These are phyloP conservation scores for Lactuca sativa DNA, from an alignment of 129 eudicot species.

Conservation along the genomic window DNA sequence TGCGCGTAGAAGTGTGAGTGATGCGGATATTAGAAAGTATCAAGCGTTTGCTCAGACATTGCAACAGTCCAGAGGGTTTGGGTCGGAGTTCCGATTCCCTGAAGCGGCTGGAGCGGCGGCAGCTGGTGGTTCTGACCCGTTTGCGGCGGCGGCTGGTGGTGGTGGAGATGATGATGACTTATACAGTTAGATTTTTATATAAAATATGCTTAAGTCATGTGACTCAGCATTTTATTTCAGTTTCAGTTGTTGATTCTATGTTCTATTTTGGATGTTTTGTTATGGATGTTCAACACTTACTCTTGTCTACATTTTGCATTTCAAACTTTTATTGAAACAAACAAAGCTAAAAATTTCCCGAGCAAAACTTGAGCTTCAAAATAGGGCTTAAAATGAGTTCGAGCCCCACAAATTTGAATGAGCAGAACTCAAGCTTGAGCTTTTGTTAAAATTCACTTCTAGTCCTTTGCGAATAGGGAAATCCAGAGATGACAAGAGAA, in stretches of 20 bases:
- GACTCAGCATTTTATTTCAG: not conserved
- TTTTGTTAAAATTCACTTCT: too few species aligned
- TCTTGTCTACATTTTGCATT: slow-evolving; percentile 4
- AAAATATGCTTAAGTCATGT: slow-evolving; percentile 12
- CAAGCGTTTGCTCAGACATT: slow-evolving; percentile 82
- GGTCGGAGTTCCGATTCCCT: slow-evolving; percentile 66
- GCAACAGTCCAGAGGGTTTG: slow-evolving; percentile 81
- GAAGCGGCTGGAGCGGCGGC: slow-evolving; percentile 39
- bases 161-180: slow-evolving; percentile 72
- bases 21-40: slow-evolving; percentile 74
- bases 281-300: slow-evolving; percentile 16
- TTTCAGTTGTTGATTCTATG: not conserved
- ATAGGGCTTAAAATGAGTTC: not conserved
- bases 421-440: not conserved
- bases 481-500: not conserved
- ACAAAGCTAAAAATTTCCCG: too few species aligned
- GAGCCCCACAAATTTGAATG: not conserved
- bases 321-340: not conserved
- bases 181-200: slow-evolving; percentile 40
- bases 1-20: slow-evolving; percentile 90
- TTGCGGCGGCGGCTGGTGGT: slow-evolving; percentile 60
- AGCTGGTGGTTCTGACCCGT: slow-evolving; percentile 57
- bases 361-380: too few species aligned
- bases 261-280: slow-evolving; percentile 3
- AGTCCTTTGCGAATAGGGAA: not conserved